These are phyloP conservation scores for Exobasidium cylindrosporum DNA, from an alignment of 1,284 basidiomycete genomes.

Conservation along the genomic window DNA sequence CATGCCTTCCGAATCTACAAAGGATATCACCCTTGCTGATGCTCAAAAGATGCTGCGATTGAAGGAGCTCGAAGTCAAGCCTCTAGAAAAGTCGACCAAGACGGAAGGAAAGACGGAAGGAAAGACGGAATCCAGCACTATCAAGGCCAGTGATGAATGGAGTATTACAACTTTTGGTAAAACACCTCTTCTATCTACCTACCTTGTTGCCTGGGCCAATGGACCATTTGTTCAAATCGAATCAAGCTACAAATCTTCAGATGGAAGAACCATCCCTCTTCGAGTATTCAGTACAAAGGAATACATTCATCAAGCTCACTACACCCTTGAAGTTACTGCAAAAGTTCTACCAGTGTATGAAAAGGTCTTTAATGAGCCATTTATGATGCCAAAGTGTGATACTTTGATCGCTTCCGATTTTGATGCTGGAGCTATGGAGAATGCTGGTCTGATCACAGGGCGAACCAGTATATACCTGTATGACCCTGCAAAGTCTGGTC, in stretches of 20 bases:
- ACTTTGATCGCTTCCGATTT: constrained; percentile 65
- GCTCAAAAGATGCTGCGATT: constrained; percentile 58
- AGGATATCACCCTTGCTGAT: constrained; percentile 32
- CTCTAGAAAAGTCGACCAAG: constrained; percentile 61
- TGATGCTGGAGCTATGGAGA: constrained; percentile 63
- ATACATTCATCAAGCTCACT: constrained; percentile 71
- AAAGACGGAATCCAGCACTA: constrained; percentile 38
- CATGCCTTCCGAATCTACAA: constrained; percentile 61
- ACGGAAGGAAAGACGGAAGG: constrained; percentile 46
- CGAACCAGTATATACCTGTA: constrained; percentile 78
- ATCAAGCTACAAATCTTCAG: constrained; percentile 75
- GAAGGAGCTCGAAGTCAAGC: constrained; percentile 64
- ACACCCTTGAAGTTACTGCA: constrained; percentile 82
- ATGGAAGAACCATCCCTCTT: constrained; percentile 76
- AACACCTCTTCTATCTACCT: constrained; percentile 71
- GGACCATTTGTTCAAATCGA: constrained; percentile 75
- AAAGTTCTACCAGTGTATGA: constrained; percentile 89
- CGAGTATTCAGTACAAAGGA: constrained; percentile 82
- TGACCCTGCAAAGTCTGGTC: constrained; percentile 73
- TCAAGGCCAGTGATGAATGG: constrained; percentile 47
- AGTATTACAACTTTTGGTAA: constrained; percentile 51
- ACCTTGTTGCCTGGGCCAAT: constrained; percentile 87
- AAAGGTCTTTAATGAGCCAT: constrained; percentile 79
- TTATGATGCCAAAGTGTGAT: constrained; percentile 75
- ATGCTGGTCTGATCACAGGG: constrained; percentile 75